A percentile compares a stretch with the other conserved stretches of the same genome.
Evolutionary conservation across 805 yeast genomes (phyloP).

Genomic region (Candida verbasci): DNA sequence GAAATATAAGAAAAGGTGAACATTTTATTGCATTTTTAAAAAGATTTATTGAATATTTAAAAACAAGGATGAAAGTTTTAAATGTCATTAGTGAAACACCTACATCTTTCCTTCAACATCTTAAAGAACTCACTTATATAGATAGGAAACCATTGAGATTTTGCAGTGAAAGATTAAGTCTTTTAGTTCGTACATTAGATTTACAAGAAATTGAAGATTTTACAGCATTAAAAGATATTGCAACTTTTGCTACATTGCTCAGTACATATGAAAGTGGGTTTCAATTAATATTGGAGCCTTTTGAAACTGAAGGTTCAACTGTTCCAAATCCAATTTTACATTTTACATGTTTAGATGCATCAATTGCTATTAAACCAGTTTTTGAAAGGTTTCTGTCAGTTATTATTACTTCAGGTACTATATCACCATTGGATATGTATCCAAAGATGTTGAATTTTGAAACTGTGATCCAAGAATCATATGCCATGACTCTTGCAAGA

Average conservation of each 20-base stretch:
- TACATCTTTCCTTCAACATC: conserved; percentile 82
- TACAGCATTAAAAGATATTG: conserved; percentile 89
- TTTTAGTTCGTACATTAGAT: conserved; percentile 85
- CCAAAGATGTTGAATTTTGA: conserved; percentile 94
- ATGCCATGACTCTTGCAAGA: conserved; percentile 91
- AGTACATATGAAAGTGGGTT: conserved; percentile 95
- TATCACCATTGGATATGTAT: conserved; percentile 97
- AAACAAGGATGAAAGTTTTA: conserved; percentile 94
- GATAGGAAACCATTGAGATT: conserved; percentile 88
- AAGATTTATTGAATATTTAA: conserved; percentile 88
- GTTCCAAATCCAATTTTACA: conserved; percentile 95
- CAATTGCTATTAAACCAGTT: conserved; percentile 95
- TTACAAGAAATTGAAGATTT: conserved; percentile 86
- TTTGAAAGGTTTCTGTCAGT: conserved; percentile 91
- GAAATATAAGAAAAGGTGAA: conserved; percentile 94
- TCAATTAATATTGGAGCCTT: conserved; percentile 88
- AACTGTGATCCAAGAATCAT: conserved; percentile 90
- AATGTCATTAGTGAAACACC: conserved; percentile 99
- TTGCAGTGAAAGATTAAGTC: conserved; percentile 86
- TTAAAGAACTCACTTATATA: conserved; percentile 88
- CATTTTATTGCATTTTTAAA: conserved; percentile 92
- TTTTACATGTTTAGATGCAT: conserved; percentile 94
- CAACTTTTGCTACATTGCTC: conserved; percentile 93
- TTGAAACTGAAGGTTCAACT: conserved; percentile 86
- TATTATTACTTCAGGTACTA: conserved; percentile 95